Percentiles rank a stretch among this genome's conserved stretches.
Evolutionary conservation across 208 protist species (phyloP).

Genomic region (Acanthamoeba healyi): DNA sequence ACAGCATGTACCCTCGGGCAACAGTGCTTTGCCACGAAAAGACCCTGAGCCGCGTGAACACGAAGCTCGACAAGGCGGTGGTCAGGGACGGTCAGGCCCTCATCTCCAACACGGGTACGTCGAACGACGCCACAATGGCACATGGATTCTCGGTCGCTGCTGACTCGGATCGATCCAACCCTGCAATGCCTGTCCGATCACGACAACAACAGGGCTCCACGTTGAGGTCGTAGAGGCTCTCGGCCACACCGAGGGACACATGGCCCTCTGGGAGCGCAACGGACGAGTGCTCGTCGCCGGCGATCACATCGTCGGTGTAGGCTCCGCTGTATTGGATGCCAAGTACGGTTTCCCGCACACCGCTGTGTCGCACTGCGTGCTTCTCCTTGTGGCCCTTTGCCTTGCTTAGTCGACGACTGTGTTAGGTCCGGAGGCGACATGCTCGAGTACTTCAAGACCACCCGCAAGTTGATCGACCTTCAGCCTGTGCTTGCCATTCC

Average conservation of each 20-base stretch:
- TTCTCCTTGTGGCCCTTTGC: neutral
- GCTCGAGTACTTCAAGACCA: constrained; percentile 17
- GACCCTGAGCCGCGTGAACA: constrained; percentile 12
- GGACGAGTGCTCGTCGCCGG: constrained; percentile 22
- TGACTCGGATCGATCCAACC: too few relatives aligned
- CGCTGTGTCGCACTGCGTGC: neutral
- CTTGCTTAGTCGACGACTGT: neutral
- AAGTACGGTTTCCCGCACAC: neutral
- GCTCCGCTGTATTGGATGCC: constrained; percentile 44
- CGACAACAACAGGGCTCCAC: neutral
- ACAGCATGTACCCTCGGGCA: neutral
- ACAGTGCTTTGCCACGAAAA: constrained; percentile 4
- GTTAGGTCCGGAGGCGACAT: constrained; percentile 22
- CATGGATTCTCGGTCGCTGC: too few relatives aligned
- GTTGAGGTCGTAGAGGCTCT: neutral
- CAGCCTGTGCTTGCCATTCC: constrained; percentile 6
- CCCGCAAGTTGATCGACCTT: constrained; percentile 9
- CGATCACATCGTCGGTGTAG: constrained; percentile 52
- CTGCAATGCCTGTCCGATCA: too few relatives aligned
- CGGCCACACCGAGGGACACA: constrained; percentile 53
- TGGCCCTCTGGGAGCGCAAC: constrained; percentile 57
- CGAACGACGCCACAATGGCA: too few relatives aligned
- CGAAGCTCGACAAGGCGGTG: neutral
- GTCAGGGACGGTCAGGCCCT: neutral
- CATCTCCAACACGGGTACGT: neutral